Base-by-base conservation (phyloP, 176 grass and related monocot species). In the Rhipidocladum racemiflorum region DNA sequence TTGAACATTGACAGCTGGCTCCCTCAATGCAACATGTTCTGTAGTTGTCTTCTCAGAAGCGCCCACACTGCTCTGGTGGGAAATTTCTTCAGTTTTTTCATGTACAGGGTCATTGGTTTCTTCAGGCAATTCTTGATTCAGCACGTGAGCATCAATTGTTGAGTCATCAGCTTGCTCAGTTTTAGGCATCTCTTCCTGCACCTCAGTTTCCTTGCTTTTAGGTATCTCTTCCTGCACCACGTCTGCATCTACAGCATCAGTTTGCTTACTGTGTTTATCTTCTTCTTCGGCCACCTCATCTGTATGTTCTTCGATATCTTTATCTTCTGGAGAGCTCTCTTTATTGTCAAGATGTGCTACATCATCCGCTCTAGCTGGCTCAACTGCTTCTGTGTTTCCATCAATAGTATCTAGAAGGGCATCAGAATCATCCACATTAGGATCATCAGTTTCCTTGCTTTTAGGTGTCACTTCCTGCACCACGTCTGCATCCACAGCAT, bases 211-310 rank as follows among this genome's bases (percentile, higher is more conserved):
- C 53, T 75, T 56, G 34, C 50, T 35, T 69, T 68, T 69, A 75
- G 64, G 42, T n/a, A 70, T 50, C 32, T 89, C 87, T 80, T 85
- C 76, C 13, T 15, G 70, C 27, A 45, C 59, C 45, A 69, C 15
- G 9, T 81, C 77, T 76, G 64, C 70, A 64, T 65, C 64, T 27
- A 39, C 53, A 9, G 0, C n/a, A 53, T 56, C 64, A 55, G 24
- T 72, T 89, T 69, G 23, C 43, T 68, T 48, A 44, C 75, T 89
- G 6, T 68, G 70, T 54, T 74, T 76, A 75, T 84, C 81, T 84
- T 74, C 68, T 57, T 30, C 23, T 84, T 76, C 35, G 61, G 35
- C 34, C 17, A 17, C 21, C 36, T 81, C 70, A 25, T 84, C 61
- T 79, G 56, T 3, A 66, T 72, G 39, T 79, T 50, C 60, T 54